Base-by-base conservation (phyloP, 2,329 filamentous ascomycete genomes). In the Fusarium dlaminii region DNA sequence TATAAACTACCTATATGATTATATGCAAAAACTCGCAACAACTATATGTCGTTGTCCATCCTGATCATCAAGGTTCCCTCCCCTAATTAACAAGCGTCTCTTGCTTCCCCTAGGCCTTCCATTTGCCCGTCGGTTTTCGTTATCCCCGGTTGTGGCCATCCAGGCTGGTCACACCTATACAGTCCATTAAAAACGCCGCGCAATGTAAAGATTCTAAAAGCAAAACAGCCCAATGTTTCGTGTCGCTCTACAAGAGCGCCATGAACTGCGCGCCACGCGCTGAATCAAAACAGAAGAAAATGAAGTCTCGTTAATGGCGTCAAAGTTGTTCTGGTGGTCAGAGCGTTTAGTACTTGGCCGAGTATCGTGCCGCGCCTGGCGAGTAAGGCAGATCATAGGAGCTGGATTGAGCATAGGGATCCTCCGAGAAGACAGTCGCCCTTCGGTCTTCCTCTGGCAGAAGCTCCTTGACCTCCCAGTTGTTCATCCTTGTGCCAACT, bases 391-490 rank as follows among this genome's bases (percentile, higher is more conserved):
- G 82, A 63, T 90, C 88, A 79, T 87, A 89, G 12, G 83, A 81
- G 71, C 85, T 87, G 5, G 88, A 84, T 43, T 90, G 90, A 57
- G 86, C 87, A 71, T 90, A 90, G 5, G 89, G 89, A 73, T 92
- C 90, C 65, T 94, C 92, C 51, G 88, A 86, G 82, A 95, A 96
- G 51, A 93, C 83, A 5, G 93, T 95, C 29, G 86, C 86, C 66
- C 93, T 90, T 68, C 93, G 91, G 67, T 96, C 93, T 64, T 96
- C 94, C 74, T 96, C 94, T 49, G 92, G 90, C 24, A 96, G 87
- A 17, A 94, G 88, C 72, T 98, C 96, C 86, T 98, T 98, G 81
- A 98, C 93, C 81, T 99, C 96, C 96, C 96, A 99, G 82, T 96
- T 98, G 85, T 98, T 97, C 84, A 94, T 93, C 82, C 96, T 94